Base-by-base conservation (phyloP, 371 early-diverging fungal species). In the Mitosporidium daphniae region DNA sequence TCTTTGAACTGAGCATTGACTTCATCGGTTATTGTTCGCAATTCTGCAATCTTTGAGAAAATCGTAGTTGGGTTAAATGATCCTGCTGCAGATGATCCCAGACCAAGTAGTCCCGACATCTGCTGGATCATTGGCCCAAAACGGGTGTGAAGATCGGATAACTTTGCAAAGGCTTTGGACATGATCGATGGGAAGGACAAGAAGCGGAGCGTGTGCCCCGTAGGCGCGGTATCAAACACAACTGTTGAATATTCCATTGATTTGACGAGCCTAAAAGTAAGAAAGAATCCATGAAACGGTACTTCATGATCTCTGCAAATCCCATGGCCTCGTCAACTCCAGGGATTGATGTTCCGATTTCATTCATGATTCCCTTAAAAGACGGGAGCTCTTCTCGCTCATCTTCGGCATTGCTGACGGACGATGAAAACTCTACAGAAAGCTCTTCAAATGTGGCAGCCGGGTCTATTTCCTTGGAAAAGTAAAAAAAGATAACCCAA, bases 221-320 rank as follows among this genome's bases (percentile, higher is more conserved):
- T 91, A 7, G 91, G 91, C 3, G 91, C 91, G 16, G 91, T 91
- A 51, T 91, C 91, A 47, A 91, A 91, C 13, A 91, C 77, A 27
- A 91, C 70, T 36, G 67, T 67, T 26, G 71, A 69, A 47, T 89
- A 89, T 30, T 84, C 75, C 82, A 84, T 84, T 26, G 71, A 65
- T 50, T 89, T 77, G 30, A 80, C 80, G 34, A 80, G 63, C 33
- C 61, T 59, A 36, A 18, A 2, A 2, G 35, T 25, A 6, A 17
- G 26, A n/a, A n/a, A n/a, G n/a, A n/a, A n/a, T n/a, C n/a, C n/a
- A n/a, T 7, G 2, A 21, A 16, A 4, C 6, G 8, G 14, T 50
- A 66, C 60, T 86, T 86, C 89, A 86, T 86, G 14, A 86, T 84
- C 42, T 82, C 82, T 14, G 84, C 84, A 47, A 91, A 86, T 25